Base-by-base conservation (phyloP, 75 land plant species). In the Azolla pinnata region DNA sequence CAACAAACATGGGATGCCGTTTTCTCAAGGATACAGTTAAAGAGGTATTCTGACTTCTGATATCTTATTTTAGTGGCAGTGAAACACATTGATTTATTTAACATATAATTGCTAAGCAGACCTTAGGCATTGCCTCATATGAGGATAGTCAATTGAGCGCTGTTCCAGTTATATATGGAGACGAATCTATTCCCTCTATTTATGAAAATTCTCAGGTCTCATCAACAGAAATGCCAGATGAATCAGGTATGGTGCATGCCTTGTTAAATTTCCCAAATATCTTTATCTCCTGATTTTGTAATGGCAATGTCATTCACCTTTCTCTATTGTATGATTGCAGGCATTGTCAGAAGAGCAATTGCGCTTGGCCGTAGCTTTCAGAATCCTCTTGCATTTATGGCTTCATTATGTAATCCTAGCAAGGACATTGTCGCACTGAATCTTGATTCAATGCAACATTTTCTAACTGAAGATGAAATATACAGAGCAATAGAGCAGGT, bases 301-400 rank as follows among this genome's bases (percentile, higher is more conserved):
- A n/a, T n/a, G n/a, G n/a, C n/a, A n/a, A n/a, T n/a, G 8, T 40
- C 58, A 27, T 29, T 20, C 18, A 52, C 29, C 17, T 7, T 47
- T 17, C 7, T 1, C 18, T 28, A 3, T 7, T n/a, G n/a, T 33
- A 20, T 57, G 26, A 17, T 74, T 57, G 25, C 67, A 92, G 97
- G 90, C 54, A 85, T 85, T 59, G 82, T 92, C 1, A 82, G 81
- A 60, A 89, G 97, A 27, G 95, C 97, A 52, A 87, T 83, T 44
- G 97, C 96, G 33, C 78, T 92, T 64, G 97, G 96, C n/a, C 84
- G 97, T 18, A 81, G 76, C 55, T 77, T 88, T 48, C 97, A 92
- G 69, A 92, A 92, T 66, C 97, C 97, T 42, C 62, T 92, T 51
- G 96, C 97, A 8, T 80, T 92, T 84, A 71, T 92, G 66, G 80